phyloP scores from a whole-genome alignment of 2,329 filamentous ascomycete species.

The Microdochium bolleyi region DNA sequence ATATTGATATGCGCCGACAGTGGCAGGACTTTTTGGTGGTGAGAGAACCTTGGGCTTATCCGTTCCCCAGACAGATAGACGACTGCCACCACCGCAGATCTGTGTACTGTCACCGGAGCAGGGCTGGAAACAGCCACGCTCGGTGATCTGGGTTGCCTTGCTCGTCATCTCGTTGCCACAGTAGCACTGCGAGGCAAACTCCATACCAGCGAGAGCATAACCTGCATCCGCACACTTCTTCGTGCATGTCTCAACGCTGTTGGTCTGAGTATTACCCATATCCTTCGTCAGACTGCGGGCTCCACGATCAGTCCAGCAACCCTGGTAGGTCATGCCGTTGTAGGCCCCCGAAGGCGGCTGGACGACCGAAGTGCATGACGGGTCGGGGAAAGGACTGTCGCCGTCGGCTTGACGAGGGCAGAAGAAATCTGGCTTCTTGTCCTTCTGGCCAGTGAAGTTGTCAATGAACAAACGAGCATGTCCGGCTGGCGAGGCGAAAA shows the following conservation, averaged over 20 bases:
- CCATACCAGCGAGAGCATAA: constrained; percentile 23
- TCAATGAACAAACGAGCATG: constrained; percentile 24
- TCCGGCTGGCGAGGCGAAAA: constrained; percentile 23
- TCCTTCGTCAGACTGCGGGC: constrained; percentile 1
- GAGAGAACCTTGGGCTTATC: neutral
- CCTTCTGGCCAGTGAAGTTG: constrained; percentile 24
- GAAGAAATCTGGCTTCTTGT: constrained; percentile 22
- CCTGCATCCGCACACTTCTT: constrained; percentile 16
- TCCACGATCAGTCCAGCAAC: constrained; percentile 23
- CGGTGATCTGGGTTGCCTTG: neutral
- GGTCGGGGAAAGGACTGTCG: constrained; percentile 23
- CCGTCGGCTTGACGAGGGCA: constrained; percentile 21
- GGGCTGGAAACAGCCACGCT: neutral
- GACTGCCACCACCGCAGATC: neutral
- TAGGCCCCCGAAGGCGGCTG: neutral
- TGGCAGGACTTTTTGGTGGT: neutral
- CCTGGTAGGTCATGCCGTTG: constrained; percentile 22
- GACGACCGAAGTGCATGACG: constrained; percentile 5
- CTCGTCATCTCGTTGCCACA: constrained; percentile 18
- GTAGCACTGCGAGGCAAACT: constrained; percentile 20
- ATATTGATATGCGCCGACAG: neutral
- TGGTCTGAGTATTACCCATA: neutral
- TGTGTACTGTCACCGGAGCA: neutral
- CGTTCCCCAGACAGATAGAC: neutral
- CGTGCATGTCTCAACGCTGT: constrained; percentile 17